phyloP scores from a whole-genome alignment of 345 rosid species.

The Trapa incisa region DNA sequence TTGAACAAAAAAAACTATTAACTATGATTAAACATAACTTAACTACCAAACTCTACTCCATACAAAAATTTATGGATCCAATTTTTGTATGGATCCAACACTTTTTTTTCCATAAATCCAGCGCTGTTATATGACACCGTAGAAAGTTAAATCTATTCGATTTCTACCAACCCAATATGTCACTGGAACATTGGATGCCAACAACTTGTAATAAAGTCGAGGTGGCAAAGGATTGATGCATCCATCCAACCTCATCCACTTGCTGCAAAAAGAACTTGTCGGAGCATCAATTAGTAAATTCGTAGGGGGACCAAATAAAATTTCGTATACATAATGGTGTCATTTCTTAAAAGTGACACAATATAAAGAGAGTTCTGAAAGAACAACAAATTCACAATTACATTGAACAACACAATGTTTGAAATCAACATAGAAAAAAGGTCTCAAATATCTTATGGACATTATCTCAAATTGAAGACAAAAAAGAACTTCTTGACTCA shows the following conservation, averaged over 20 bases:
- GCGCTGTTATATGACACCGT: too few relatives aligned
- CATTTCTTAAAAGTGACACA: neutral
- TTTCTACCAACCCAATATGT: neutral
- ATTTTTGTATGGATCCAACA: too few relatives aligned
- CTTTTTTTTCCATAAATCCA: too few relatives aligned
- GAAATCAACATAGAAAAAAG: neutral
- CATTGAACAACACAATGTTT: neutral
- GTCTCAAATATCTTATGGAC: neutral
- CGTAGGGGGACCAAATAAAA: neutral
- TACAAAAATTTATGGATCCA: too few relatives aligned
- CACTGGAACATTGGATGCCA: neutral
- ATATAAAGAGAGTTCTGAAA: neutral
- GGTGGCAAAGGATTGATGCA: neutral
- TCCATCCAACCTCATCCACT: neutral
- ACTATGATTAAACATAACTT: too few relatives aligned
- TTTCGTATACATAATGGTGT: neutral
- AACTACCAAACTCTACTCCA: too few relatives aligned
- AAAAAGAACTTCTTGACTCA: neutral
- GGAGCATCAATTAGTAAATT: neutral
- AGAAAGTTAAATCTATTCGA: neutral
- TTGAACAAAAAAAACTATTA: too few relatives aligned
- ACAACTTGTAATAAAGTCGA: neutral
- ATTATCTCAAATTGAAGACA: neutral
- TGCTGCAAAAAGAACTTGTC: neutral
- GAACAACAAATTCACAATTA: neutral